A percentile compares a stretch with the other conserved stretches of the same genome.
These are phyloP conservation scores for Spathaspora gorwiae DNA, from an alignment of 805 yeast species.

Conservation along the genomic window DNA sequence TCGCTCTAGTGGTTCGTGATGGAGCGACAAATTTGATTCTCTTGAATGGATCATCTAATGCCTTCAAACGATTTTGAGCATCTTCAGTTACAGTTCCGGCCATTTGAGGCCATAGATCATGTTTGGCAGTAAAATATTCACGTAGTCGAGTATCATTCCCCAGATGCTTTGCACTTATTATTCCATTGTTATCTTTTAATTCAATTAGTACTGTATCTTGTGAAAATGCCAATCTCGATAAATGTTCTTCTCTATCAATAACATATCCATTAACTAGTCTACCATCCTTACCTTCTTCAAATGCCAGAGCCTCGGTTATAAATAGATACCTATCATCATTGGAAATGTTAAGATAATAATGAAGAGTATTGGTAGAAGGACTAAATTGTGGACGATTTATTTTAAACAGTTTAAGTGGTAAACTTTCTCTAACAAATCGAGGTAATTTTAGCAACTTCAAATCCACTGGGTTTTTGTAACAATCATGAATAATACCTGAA, in stretches of 20 bases:
- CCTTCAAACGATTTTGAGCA: not conserved
- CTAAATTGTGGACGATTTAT: not conserved
- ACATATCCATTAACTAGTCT: slow-evolving; percentile 7
- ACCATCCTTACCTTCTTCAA: slow-evolving; percentile 1
- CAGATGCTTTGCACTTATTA: slow-evolving; percentile 8
- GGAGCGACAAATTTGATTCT: not conserved
- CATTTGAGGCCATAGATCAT: slow-evolving; percentile 3
- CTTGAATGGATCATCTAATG: not conserved
- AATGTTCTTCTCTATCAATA: slow-evolving; percentile 8
- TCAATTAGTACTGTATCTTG: slow-evolving; percentile 10
- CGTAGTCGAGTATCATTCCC: slow-evolving; percentile 9
- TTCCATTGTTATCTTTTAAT: slow-evolving; percentile 6
- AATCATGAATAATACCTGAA: not conserved
- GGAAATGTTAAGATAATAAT: slow-evolving; percentile 2
- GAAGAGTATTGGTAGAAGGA: not conserved
- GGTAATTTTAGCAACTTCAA: not conserved
- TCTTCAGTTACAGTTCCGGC: slow-evolving; percentile 1
- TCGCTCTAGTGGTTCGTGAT: slow-evolving; percentile 5
- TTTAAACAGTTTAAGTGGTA: slow-evolving; percentile 1
- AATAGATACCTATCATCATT: slow-evolving; percentile 7
- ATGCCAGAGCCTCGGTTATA: not conserved
- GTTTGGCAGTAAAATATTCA: slow-evolving; percentile 7
- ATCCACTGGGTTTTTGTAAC: not conserved
- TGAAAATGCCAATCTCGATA: slow-evolving; percentile 9
- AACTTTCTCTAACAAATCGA: not conserved